Percentiles rank a stretch among this genome's conserved stretches.
phyloP scores from a whole-genome alignment of 768 basidiomycete species.

The Gloeophyllum trabeum region DNA sequence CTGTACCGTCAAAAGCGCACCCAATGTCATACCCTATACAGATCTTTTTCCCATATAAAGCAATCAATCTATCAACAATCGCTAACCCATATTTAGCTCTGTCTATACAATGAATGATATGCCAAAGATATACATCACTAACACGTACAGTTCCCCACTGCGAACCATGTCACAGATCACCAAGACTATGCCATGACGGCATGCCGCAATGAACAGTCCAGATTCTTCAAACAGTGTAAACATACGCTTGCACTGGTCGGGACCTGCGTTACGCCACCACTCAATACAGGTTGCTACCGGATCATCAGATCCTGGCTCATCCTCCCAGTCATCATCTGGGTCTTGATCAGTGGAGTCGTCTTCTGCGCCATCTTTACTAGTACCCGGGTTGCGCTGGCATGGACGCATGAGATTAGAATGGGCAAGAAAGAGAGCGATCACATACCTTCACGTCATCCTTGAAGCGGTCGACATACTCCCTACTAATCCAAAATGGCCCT shows the following conservation, averaged over 20 bases:
- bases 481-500: neutral
- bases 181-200: constrained; percentile 13
- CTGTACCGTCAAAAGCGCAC: constrained; percentile 12
- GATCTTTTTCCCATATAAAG: constrained; percentile 9
- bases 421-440: neutral
- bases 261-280: constrained; percentile 9
- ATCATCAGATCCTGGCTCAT: neutral
- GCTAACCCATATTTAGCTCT: constrained; percentile 14
- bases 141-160: constrained; percentile 16
- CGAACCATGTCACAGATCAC: constrained; percentile 14
- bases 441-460: constrained; percentile 12
- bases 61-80: constrained; percentile 8
- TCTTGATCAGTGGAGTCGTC: neutral
- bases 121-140: neutral
- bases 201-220: constrained; percentile 11
- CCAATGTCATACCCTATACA: constrained; percentile 16
- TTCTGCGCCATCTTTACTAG: neutral
- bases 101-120: neutral
- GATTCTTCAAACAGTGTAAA: constrained; percentile 11
- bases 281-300: constrained; percentile 7
- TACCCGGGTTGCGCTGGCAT: neutral
- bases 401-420: neutral
- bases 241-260: constrained; percentile 11
- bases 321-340: constrained; percentile 1
- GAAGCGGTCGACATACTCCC: constrained; percentile 5